phyloP scores from a whole-genome alignment of 805 yeast species.

The Wickerhamiella parazyma region DNA sequence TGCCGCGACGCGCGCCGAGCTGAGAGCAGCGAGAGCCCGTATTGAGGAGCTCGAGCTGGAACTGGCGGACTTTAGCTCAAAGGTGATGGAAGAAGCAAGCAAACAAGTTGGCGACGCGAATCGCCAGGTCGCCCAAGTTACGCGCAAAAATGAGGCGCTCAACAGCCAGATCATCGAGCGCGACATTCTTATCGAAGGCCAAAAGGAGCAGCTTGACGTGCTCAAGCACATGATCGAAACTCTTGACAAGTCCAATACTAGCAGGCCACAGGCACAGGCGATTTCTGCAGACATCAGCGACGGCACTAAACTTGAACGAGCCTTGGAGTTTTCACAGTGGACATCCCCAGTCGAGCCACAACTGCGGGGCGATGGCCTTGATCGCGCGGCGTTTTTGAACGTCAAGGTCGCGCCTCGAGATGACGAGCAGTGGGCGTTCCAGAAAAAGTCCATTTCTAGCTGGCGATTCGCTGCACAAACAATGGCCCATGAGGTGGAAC shows the following conservation, averaged over 20 bases:
- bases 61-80: conserved; percentile 41
- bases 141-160: conserved; percentile 50
- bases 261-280: conserved; percentile 12
- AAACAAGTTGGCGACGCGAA: conserved; percentile 70
- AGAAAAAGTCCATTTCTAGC: conserved; percentile 1
- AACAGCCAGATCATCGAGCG: conserved; percentile 47
- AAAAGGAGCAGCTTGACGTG: conserved; percentile 54
- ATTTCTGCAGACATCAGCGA: not conserved
- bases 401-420: not conserved
- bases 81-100: conserved; percentile 40
- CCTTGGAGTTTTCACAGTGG: conserved; percentile 16
- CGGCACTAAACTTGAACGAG: conserved; percentile 5
- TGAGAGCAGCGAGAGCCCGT: conserved; percentile 43
- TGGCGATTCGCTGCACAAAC: conserved; percentile 46
- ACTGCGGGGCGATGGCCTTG: conserved; percentile 19
- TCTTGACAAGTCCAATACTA: conserved; percentile 5
- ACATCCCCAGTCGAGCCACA: conserved; percentile 21
- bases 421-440: conserved; percentile 3
- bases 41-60: conserved; percentile 41
- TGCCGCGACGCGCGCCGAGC: conserved; percentile 7
- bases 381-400: conserved; percentile 13
- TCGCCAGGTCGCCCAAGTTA: conserved; percentile 46
- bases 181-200: conserved; percentile 48
- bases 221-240: conserved; percentile 43
- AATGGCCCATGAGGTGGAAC: conserved; percentile 67